Conservation (phyloP, 2,329 filamentous ascomycete species). For the Colletotrichum noveboracense region DNA sequence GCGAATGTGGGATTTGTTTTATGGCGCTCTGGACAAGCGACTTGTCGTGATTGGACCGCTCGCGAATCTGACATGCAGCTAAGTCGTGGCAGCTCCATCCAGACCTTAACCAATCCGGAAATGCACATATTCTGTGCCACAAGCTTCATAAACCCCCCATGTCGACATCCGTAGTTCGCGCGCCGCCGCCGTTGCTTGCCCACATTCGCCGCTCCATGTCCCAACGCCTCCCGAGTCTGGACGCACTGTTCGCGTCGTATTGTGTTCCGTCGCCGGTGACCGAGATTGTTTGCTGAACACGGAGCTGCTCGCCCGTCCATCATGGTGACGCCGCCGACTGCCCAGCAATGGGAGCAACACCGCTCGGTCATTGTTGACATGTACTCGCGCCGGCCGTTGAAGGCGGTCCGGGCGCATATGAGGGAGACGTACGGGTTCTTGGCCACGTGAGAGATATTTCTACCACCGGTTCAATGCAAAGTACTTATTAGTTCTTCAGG, state of each 20-base stretch:
- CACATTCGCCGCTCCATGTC: neutral
- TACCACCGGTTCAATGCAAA: neutral
- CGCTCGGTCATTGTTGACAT: neutral
- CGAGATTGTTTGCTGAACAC: neutral
- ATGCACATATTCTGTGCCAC: neutral
- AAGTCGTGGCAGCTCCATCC: neutral
- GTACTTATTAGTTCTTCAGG: neutral
- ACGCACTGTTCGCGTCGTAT: neutral
- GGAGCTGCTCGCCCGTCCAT: neutral
- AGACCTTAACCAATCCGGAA: neutral
- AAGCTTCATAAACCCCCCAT: neutral
- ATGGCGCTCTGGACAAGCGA: neutral
- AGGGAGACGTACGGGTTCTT: neutral
- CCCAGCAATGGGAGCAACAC: conserved; percentile 12
- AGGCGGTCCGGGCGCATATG: neutral
- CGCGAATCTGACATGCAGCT: neutral
- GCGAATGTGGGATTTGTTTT: neutral
- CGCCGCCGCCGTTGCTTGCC: neutral
- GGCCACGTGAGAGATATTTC: conserved; percentile 11
- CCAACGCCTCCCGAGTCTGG: neutral
- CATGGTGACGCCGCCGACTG: neutral
- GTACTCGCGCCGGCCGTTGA: conserved; percentile 3
- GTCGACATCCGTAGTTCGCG: neutral
- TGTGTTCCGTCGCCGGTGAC: neutral
- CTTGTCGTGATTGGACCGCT: neutral